phyloP scores from a whole-genome alignment of 305 asterid genomes.

The Fraxinus ornus region DNA sequence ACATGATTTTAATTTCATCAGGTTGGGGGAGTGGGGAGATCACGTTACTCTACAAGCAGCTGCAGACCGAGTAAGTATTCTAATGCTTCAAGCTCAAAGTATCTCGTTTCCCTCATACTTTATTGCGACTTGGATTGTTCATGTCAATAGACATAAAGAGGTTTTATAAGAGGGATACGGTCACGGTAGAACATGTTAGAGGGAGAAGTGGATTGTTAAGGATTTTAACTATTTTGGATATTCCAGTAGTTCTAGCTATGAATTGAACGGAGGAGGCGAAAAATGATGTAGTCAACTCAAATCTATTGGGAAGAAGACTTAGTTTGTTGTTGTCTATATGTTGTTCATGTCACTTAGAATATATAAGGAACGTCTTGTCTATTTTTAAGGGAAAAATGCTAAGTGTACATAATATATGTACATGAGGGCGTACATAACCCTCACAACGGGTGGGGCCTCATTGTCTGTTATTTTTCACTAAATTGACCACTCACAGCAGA shows the following conservation, averaged over 20 bases:
- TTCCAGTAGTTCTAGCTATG: background rate
- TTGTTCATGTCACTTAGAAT: background rate
- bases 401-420: too few relatives aligned
- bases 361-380: background rate
- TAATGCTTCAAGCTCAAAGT: background rate
- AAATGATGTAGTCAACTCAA: background rate
- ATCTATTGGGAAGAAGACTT: background rate
- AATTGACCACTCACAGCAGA: too few relatives aligned
- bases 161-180: background rate
- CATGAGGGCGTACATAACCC: too few relatives aligned
- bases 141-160: background rate
- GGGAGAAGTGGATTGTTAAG: background rate
- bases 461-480: background rate
- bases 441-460: too few relatives aligned
- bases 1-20: constrained; percentile 34
- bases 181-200: background rate
- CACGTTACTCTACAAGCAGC: constrained; percentile 98
- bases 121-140: background rate
- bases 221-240: background rate
- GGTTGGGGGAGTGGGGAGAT: constrained; percentile 96
- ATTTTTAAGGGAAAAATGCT: background rate
- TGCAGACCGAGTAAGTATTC: constrained; percentile 62
- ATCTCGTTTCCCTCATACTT: background rate
- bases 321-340: background rate
- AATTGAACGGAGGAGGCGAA: background rate